Percentiles rank a stretch among this genome's conserved stretches.
These are phyloP conservation scores for Lipomyces spencermartinsiae DNA, from an alignment of 805 yeast species.

Conservation along the genomic window DNA sequence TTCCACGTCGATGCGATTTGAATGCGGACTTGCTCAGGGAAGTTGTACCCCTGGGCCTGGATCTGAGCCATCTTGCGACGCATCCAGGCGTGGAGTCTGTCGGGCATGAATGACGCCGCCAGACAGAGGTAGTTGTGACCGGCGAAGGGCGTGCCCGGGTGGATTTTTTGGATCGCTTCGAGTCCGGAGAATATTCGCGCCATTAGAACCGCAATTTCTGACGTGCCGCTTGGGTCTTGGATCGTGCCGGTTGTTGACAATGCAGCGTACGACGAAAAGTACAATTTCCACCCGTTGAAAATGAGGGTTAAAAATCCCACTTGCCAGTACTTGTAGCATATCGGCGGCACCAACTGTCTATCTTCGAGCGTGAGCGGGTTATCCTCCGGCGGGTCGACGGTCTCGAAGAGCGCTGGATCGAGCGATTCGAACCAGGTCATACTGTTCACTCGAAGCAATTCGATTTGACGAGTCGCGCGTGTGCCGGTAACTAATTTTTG, in stretches of 20 bases:
- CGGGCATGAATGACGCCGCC: slow-evolving; percentile 31
- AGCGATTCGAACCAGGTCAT: slow-evolving; percentile 29
- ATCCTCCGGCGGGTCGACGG: slow-evolving; percentile 20
- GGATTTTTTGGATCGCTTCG: slow-evolving; percentile 19
- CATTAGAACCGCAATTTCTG: slow-evolving; percentile 23
- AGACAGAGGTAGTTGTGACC: slow-evolving; percentile 31
- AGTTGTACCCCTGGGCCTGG: slow-evolving; percentile 31
- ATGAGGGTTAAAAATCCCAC: slow-evolving; percentile 22
- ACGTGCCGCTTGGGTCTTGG: slow-evolving; percentile 18
- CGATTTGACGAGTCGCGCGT: slow-evolving; percentile 17
- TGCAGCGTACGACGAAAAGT: slow-evolving; percentile 30
- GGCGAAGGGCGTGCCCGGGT: slow-evolving; percentile 30
- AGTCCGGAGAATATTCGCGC: slow-evolving; percentile 31
- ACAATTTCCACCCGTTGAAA: slow-evolving; percentile 29
- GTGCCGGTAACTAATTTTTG: slow-evolving; percentile 9
- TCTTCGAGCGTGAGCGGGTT: slow-evolving; percentile 19
- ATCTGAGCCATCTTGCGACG: slow-evolving; percentile 33
- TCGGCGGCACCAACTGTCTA: slow-evolving; percentile 24
- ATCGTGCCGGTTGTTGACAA: slow-evolving; percentile 20
- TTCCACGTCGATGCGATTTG: slow-evolving; percentile 32
- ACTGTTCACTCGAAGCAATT: slow-evolving; percentile 20
- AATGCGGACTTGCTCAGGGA: slow-evolving; percentile 32
- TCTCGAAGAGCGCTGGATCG: slow-evolving; percentile 22
- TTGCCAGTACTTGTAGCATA: slow-evolving; percentile 25
- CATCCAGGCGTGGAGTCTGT: slow-evolving; percentile 28